These are phyloP conservation scores for Xanthoconium stramineum DNA, from an alignment of 768 basidiomycete genomes.

Conservation along the genomic window DNA sequence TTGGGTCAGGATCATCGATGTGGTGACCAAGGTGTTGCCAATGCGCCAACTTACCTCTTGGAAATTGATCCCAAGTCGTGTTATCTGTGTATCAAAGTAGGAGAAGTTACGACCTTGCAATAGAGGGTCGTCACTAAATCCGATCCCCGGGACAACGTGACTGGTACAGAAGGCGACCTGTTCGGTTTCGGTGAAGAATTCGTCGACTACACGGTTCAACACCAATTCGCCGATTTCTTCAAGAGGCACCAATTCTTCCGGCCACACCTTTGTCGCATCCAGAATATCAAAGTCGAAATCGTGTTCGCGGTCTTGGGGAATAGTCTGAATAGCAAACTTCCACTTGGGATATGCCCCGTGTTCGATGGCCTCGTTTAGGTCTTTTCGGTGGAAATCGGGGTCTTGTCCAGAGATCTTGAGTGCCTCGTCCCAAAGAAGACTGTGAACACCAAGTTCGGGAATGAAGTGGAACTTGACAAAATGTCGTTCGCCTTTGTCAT, in stretches of 20 bases:
- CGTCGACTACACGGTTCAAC: constrained; percentile 59
- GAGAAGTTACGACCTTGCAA: constrained; percentile 86
- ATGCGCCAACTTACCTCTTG: constrained; percentile 44
- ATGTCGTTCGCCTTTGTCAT: constrained; percentile 58
- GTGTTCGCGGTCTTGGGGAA: constrained; percentile 70
- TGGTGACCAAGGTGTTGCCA: not conserved
- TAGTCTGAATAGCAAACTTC: constrained; percentile 64
- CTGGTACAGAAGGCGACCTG: constrained; percentile 86
- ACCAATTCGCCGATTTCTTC: constrained; percentile 75
- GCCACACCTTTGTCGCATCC: constrained; percentile 85
- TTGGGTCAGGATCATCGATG: not conserved
- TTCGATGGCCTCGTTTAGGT: constrained; percentile 79
- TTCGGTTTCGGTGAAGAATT: constrained; percentile 85
- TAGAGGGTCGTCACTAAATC: constrained; percentile 74
- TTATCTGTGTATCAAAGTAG: constrained; percentile 83
- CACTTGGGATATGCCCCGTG: constrained; percentile 70
- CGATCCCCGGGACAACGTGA: constrained; percentile 58
- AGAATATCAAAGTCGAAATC: constrained; percentile 86
- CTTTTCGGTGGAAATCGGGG: constrained; percentile 88
- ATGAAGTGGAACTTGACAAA: constrained; percentile 91
- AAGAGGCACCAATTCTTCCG: constrained; percentile 76
- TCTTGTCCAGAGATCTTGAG: constrained; percentile 81
- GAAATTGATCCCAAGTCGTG: constrained; percentile 79
- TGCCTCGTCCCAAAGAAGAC: constrained; percentile 86
- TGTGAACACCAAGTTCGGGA: constrained; percentile 80